Base-by-base conservation (phyloP, 257 asterid genomes). In the Capsicum baccatum region DNA sequence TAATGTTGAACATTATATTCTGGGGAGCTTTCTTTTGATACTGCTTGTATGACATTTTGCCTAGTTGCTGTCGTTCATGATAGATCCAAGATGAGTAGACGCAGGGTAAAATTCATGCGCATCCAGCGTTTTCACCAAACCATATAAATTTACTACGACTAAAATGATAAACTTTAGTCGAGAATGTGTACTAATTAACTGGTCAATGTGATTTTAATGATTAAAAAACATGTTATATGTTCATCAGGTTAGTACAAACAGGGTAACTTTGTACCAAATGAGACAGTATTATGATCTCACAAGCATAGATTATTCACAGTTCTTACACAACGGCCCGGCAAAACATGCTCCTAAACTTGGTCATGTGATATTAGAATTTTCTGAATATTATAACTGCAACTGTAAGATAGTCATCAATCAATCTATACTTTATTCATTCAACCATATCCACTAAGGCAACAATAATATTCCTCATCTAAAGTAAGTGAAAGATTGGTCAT, bases 391-490 rank as follows among this genome's bases (percentile, higher is more conserved):
- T 33, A 55, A 58, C 35, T 50, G 1, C 7, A 14, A 79, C 70
- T 37, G n/a, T 15, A 42, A 8, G 5, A 7, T 26, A 6, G 6
- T 59, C 59, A 59, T 80, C 70, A 79, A 80, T 87, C 83, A 35
- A 15, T 52, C 0, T 79, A 16, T 80, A 59, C 58, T 62, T 80
- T 59, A 85, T 57, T 81, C 76, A 87, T 83, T 89, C 83, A 74
- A 89, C 90, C 89, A 47, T 83, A 87, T 86, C 91, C 88, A 88
- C 88, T 89, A 90, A 86, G 9, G 39, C 71, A 35, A 21, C 35
- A 82, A 33, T 59, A 13, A 70, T 60, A 50, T 70, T 54, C 76
- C 64, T 39, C 58, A 50, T 15, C 21, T 13, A 39, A 59, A 47
- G 80, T 70, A 70, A 35, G 79, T 44, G 11, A 44, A 70, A 70